Conservation (phyloP, 2,329 filamentous ascomycete species). For the Colletotrichum incanum region DNA sequence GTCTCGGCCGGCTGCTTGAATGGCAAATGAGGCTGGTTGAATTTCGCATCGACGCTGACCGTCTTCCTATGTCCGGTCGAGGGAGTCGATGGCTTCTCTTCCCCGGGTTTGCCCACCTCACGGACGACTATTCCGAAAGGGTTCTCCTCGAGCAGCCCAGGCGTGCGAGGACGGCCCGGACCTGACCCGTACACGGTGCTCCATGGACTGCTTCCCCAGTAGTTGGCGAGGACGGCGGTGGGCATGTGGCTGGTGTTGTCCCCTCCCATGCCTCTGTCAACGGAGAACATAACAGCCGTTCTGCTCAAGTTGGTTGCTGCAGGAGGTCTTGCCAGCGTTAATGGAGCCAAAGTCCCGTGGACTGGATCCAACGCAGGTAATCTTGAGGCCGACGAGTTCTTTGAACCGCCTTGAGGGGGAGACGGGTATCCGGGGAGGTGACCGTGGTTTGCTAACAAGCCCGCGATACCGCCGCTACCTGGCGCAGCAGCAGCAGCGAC, state of each 20-base stretch:
- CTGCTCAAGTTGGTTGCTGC: constrained; percentile 89
- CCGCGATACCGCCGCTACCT: constrained; percentile 80
- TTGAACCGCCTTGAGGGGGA: constrained; percentile 33
- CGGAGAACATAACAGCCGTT: constrained; percentile 84
- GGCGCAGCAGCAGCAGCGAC: constrained; percentile 56
- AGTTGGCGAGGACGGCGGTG: constrained; percentile 89
- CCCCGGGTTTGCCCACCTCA: constrained; percentile 50
- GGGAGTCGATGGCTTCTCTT: constrained; percentile 45
- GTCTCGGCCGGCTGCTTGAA: constrained; percentile 62
- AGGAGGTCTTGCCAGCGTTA: constrained; percentile 87
- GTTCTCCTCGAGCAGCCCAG: constrained; percentile 52
- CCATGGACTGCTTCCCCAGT: constrained; percentile 94
- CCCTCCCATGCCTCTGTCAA: constrained; percentile 78
- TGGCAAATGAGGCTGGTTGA: constrained; percentile 46
- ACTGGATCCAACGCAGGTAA: constrained; percentile 48
- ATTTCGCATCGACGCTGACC: constrained; percentile 59
- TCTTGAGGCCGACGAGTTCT: constrained; percentile 29
- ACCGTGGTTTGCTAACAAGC: constrained; percentile 87
- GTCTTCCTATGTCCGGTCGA: constrained; percentile 58
- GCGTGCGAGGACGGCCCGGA: constrained; percentile 42
- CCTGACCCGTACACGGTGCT: constrained; percentile 52
- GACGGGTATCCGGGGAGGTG: constrained; percentile 76
- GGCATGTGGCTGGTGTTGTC: constrained; percentile 82
- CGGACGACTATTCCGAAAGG: constrained; percentile 59
- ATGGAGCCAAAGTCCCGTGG: constrained; percentile 80